Percentiles rank a stretch among this genome's conserved stretches.
These are phyloP conservation scores for Penicillium sclerotiorum DNA, from an alignment of 2,329 filamentous ascomycete genomes.

Conservation along the genomic window DNA sequence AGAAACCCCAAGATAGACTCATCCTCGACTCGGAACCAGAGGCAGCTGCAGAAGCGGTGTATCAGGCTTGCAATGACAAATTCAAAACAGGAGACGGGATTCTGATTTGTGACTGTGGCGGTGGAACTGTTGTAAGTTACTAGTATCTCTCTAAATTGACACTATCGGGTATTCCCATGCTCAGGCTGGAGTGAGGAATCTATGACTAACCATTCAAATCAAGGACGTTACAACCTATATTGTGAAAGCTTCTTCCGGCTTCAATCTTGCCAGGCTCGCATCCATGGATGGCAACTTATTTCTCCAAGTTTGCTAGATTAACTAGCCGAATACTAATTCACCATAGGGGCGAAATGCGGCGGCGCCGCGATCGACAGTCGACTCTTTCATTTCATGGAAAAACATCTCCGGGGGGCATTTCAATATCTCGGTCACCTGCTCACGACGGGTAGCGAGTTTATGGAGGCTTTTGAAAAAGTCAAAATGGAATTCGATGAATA, in stretches of 20 bases:
- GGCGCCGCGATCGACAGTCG: slow-evolving; percentile 39
- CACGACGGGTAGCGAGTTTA: slow-evolving; percentile 36
- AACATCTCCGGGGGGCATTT: slow-evolving; percentile 32
- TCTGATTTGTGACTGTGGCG: slow-evolving; percentile 32
- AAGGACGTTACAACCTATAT: slow-evolving; percentile 27
- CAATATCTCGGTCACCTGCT: slow-evolving; percentile 24
- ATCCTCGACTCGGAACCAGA: slow-evolving; percentile 24
- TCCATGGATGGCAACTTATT: background rate
- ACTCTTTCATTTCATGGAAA: slow-evolving; percentile 29
- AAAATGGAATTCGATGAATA: slow-evolving; percentile 33
- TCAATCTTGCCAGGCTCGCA: slow-evolving; percentile 16
- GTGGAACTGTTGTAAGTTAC: slow-evolving; percentile 29
- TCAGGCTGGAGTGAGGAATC: too few relatives aligned
- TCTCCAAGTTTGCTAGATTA: background rate
- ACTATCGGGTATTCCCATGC: too few relatives aligned
- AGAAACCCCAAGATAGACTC: slow-evolving; percentile 8
- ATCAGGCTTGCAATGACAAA: slow-evolving; percentile 6
- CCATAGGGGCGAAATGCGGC: slow-evolving; percentile 35
- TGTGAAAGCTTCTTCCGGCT: slow-evolving; percentile 12
- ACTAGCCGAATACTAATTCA: background rate
- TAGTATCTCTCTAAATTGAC: background rate
- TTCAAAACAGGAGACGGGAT: slow-evolving; percentile 18
- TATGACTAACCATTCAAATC: background rate
- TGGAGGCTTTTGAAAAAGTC: slow-evolving; percentile 36
- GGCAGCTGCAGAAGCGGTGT: slow-evolving; percentile 23